Evolutionary conservation across 1,139 yeast species (phyloP), one percentile per base, ranked within the genome.

Genomic region (Debaryomycetaceae sp.): DNA sequence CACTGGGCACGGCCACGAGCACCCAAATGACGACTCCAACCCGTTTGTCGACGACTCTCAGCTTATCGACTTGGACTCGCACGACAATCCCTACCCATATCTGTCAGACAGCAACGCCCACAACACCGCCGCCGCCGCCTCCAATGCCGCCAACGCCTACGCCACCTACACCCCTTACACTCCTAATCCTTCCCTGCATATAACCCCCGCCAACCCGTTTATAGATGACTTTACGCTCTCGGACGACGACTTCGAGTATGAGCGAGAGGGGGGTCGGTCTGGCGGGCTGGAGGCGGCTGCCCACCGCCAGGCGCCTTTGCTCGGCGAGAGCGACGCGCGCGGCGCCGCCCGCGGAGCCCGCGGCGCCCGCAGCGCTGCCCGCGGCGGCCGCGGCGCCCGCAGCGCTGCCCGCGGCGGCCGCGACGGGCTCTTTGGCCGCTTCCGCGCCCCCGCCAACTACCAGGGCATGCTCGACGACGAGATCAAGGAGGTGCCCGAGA

Each of bases 211-310:
- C 33, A 51, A 63, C 36, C 70, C 70, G 3, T 64, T 64, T 40
- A 65, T 52, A 15, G 72, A 65, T 37, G 45, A 50, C 33, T 52
- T 60, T 25, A 43, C 56, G n/a, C 40, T 61, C 15, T 51, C 64
- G 3, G 68, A 61, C 32, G 66, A 61, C 26, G 66, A 61, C 11
- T 30, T 33, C 25, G 27, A 25, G 17, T 49, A 45, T 20, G 45
- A 39, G 18, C 25, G 12, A n/a, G 27, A n/a, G n/a, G n/a, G n/a
- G n/a, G n/a, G n/a, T n/a, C n/a, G n/a, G n/a, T n/a, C n/a, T n/a
- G n/a, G n/a, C n/a, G n/a, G n/a, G n/a, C n/a, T n/a, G n/a, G n/a
- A n/a, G n/a, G n/a, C n/a, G n/a, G n/a, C n/a, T n/a, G n/a, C n/a
- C n/a, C 34, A 28, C 11, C 42, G 56, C 29, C 58, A 53, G 28